Conservation (phyloP, 169 alveolate genomes). For the Plasmodium gaboni region DNA sequence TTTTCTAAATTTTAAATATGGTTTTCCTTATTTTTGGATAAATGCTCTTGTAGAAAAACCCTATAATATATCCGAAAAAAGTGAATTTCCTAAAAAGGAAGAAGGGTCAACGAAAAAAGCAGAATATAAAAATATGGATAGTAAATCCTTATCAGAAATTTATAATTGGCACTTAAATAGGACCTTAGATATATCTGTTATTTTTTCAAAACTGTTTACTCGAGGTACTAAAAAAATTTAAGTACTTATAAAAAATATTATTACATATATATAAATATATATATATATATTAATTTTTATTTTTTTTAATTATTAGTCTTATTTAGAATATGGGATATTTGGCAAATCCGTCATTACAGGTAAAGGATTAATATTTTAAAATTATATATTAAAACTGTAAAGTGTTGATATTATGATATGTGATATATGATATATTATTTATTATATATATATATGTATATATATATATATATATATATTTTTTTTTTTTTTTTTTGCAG, state of each 20-base stretch:
- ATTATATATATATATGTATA: background rate
- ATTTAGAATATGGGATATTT: constrained; percentile 75
- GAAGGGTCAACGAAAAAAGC: background rate
- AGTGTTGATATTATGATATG: background rate
- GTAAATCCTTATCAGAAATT: constrained; percentile 27
- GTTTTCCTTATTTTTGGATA: constrained; percentile 74
- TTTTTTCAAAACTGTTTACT: constrained; percentile 68
- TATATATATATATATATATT: background rate
- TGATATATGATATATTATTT: background rate
- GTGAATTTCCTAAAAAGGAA: background rate
- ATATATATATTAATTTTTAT: constrained; percentile 3
- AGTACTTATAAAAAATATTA: background rate
- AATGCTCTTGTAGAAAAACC: constrained; percentile 60
- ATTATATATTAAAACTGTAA: no score
- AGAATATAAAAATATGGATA: constrained; percentile 4
- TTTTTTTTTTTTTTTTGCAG: constrained; percentile 16
- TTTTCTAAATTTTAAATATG: constrained; percentile 67
- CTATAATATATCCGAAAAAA: background rate
- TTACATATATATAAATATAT: constrained; percentile 3
- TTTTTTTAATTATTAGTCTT: constrained; percentile 36
- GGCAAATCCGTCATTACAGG: constrained; percentile 73
- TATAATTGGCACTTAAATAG: constrained; percentile 67
- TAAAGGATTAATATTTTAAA: constrained; percentile 1
- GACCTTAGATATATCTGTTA: constrained; percentile 60
- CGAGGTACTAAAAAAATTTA: constrained; percentile 28